Evolutionary conservation across 2,329 filamentous ascomycete genomes (phyloP).

Genomic region (Dryadomyces quercivorus): DNA sequence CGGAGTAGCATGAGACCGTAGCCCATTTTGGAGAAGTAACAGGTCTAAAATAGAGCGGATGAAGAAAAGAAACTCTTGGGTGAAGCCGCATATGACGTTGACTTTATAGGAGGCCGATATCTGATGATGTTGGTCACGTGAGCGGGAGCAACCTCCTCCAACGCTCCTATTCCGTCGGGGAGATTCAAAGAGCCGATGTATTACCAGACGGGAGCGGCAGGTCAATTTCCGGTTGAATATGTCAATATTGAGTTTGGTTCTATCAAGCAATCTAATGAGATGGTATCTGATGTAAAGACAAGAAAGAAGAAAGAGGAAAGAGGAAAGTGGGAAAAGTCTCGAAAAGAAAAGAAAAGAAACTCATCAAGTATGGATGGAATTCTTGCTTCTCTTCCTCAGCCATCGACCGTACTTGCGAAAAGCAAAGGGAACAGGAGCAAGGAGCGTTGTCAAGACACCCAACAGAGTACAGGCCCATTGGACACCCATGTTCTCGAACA

Average conservation of each 20-base stretch:
- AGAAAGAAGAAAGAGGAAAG: background rate
- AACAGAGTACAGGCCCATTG: slow-evolving; percentile 25
- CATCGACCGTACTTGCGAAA: slow-evolving; percentile 20
- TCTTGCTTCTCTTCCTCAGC: slow-evolving; percentile 8
- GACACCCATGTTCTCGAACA: slow-evolving; percentile 23
- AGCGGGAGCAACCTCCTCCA: too few species aligned
- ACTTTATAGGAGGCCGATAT: too few species aligned
- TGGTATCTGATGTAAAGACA: too few species aligned
- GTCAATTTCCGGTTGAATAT: too few species aligned
- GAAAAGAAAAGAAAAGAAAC: background rate
- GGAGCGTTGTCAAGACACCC: slow-evolving; percentile 21
- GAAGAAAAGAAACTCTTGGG: background rate
- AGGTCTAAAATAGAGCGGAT: background rate
- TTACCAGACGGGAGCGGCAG: too few species aligned
- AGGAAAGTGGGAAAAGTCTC: too few species aligned
- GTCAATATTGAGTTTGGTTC: too few species aligned
- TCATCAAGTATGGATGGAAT: background rate
- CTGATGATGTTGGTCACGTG: too few species aligned
- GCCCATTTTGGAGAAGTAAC: background rate
- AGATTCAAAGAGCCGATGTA: background rate
- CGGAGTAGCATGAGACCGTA: background rate
- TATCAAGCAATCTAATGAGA: too few species aligned
- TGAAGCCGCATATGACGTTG: too few species aligned
- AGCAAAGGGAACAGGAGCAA: slow-evolving; percentile 24
- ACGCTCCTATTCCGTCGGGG: background rate